These are phyloP conservation scores for Neurospora pannonica DNA, from an alignment of 495 filamentous ascomycete species.

Conservation along the genomic window DNA sequence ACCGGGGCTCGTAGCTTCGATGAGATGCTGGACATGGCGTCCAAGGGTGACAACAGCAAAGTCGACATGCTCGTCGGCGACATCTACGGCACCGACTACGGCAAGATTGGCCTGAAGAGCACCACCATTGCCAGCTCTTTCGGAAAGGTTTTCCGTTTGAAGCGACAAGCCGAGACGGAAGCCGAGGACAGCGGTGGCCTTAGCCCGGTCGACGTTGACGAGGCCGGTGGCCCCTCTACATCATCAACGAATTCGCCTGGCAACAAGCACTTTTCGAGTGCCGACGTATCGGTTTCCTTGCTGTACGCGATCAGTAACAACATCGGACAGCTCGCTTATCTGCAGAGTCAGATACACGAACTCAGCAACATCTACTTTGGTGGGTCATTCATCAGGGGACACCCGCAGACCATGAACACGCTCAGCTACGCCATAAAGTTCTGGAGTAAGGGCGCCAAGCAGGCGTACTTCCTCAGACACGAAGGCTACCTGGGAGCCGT, in stretches of 20 bases:
- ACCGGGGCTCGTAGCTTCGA: constrained; percentile 88
- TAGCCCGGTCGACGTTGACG: constrained; percentile 38
- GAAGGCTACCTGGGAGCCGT: constrained; percentile 97
- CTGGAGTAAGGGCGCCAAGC: constrained; percentile 89
- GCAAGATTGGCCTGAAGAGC: constrained; percentile 87
- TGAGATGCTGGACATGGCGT: constrained; percentile 92
- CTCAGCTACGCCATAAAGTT: constrained; percentile 92
- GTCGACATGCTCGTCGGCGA: constrained; percentile 98
- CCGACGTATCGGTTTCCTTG: constrained; percentile 49
- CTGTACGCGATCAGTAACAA: constrained; percentile 89
- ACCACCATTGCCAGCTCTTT: constrained; percentile 92
- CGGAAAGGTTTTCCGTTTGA: constrained; percentile 89
- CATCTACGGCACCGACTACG: constrained; percentile 94
- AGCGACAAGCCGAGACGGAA: constrained; percentile 59
- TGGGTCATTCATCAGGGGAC: constrained; percentile 91
- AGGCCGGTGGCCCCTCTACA: constrained; percentile 8
- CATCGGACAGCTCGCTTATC: constrained; percentile 93
- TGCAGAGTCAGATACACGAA: constrained; percentile 86
- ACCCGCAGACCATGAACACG: constrained; percentile 95
- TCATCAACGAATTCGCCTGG: constrained; percentile 7
- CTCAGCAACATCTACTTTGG: constrained; percentile 95
- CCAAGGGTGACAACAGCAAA: constrained; percentile 78
- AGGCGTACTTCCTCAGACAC: constrained; percentile 92
- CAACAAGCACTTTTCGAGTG: constrained; percentile 30
- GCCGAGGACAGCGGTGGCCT: constrained; percentile 68